A percentile compares a stretch with the other conserved stretches of the same genome.
phyloP scores from a whole-genome alignment of 805 yeast genomes.

The Saccharomycopsis fodiens region DNA sequence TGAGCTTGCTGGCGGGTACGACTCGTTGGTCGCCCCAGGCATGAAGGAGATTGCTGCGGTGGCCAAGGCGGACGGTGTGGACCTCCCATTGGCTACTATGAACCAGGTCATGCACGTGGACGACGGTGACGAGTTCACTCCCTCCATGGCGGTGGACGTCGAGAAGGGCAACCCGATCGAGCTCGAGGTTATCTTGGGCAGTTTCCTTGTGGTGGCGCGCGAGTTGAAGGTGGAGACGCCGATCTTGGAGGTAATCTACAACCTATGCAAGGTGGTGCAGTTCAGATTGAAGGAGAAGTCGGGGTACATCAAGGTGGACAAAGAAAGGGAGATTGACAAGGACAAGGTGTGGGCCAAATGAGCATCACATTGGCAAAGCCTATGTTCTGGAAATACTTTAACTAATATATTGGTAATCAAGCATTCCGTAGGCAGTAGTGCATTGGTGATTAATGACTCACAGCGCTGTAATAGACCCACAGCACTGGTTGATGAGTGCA shows the following conservation, averaged over 20 bases:
- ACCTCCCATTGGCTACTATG: conserved; percentile 42
- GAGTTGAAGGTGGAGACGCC: conserved; percentile 48
- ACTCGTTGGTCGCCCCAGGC: conserved; percentile 43
- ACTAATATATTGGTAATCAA: no score
- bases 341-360: conserved; percentile 4
- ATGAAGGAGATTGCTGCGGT: conserved; percentile 59
- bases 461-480: no score
- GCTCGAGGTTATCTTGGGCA: conserved; percentile 65
- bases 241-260: conserved; percentile 46
- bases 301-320: conserved; percentile 28
- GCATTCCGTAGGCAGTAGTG: no score
- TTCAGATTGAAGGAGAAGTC: conserved; percentile 49
- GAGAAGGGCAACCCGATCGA: conserved; percentile 63
- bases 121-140: conserved; percentile 51
- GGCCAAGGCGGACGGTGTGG: conserved; percentile 63
- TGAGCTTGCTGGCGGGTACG: conserved; percentile 36
- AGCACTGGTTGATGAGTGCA: no score
- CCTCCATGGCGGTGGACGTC: conserved; percentile 69
- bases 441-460: no score
- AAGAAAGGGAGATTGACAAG: background rate
- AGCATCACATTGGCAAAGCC: conserved; percentile 12
- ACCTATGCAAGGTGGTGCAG: conserved; percentile 54
- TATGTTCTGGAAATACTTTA: conserved; percentile 13
- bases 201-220: conserved; percentile 44
- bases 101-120: conserved; percentile 48